Percentiles rank a stretch among this genome's conserved stretches.
Evolutionary conservation across 2,329 filamentous ascomycete species (phyloP).

Genomic region (Sclerotinia sclerotiorum): DNA sequence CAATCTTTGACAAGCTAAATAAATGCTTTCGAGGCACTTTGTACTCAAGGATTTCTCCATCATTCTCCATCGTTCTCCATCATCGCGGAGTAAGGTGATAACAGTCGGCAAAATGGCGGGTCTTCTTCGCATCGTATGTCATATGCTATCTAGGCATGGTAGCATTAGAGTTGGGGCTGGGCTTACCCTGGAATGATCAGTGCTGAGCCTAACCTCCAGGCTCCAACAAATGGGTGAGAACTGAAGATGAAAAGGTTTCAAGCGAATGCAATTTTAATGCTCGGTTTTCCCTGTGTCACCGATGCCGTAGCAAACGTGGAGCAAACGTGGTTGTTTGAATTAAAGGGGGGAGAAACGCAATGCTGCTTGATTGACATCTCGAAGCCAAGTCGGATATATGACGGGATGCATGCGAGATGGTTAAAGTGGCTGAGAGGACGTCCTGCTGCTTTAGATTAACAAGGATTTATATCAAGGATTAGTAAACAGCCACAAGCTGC

Average conservation of each 20-base stretch:
- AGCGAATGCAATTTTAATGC: background rate
- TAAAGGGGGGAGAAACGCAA: background rate
- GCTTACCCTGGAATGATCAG: background rate
- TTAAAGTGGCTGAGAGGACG: conserved; percentile 9
- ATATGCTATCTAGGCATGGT: background rate
- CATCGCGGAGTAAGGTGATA: too few relatives aligned
- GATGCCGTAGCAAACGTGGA: background rate
- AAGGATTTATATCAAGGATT: background rate
- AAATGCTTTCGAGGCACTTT: background rate
- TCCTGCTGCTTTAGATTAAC: background rate
- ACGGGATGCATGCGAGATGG: background rate
- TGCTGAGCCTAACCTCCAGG: background rate
- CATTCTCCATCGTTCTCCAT: background rate
- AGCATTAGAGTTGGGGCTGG: background rate
- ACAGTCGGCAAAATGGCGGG: background rate
- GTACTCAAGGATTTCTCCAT: background rate
- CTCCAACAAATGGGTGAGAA: background rate
- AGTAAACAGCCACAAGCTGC: background rate
- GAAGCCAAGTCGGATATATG: conserved; percentile 14
- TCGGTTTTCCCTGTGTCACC: background rate
- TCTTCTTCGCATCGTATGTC: background rate
- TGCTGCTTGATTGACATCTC: background rate
- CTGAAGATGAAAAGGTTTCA: background rate
- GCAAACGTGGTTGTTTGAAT: background rate
- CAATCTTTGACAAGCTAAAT: background rate